Evolutionary conservation across 495 filamentous ascomycete species (phyloP).

Genomic region (Polyplosphaeria fusca): DNA sequence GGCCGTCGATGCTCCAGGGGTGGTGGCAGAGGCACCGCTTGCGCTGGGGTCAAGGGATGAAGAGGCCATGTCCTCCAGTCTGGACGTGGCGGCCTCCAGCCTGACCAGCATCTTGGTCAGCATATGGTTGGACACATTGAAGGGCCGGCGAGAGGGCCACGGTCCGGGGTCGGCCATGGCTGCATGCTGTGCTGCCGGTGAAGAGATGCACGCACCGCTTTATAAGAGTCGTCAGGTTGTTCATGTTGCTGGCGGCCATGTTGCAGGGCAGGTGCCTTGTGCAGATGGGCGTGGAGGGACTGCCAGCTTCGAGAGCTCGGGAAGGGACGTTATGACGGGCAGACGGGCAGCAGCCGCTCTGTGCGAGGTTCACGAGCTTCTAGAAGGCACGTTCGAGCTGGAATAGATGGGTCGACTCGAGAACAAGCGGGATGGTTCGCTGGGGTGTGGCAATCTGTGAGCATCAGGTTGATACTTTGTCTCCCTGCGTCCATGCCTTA

Average conservation of each 20-base stretch:
- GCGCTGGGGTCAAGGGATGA: slow-evolving; percentile 48
- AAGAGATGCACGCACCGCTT: slow-evolving; percentile 68
- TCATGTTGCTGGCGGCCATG: slow-evolving; percentile 70
- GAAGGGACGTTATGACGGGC: slow-evolving; percentile 8
- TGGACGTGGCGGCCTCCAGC: slow-evolving; percentile 94
- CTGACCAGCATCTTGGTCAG: slow-evolving; percentile 57
- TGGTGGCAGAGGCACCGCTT: neutral
- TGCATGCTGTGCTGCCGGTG: neutral
- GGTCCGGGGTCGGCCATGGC: neutral
- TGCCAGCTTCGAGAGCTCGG: slow-evolving; percentile 16
- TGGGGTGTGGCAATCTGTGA: slow-evolving; percentile 12
- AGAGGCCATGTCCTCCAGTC: slow-evolving; percentile 92
- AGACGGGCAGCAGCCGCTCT: slow-evolving; percentile 23
- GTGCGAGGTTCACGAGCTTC: slow-evolving; percentile 4
- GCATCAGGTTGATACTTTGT: slow-evolving; percentile 1
- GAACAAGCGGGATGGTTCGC: neutral
- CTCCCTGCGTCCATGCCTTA: slow-evolving; percentile 16
- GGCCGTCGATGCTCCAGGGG: neutral
- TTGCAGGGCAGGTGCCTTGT: slow-evolving; percentile 11
- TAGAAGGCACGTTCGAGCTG: slow-evolving; percentile 9
- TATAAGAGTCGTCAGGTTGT: slow-evolving; percentile 95
- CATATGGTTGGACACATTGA: slow-evolving; percentile 18
- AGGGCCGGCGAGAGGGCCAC: neutral
- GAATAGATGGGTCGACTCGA: slow-evolving; percentile 1
- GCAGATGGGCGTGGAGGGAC: slow-evolving; percentile 2